These are phyloP conservation scores for Pythium sp. DNA, from an alignment of 352 stramenopile genomes.

Conservation along the genomic window DNA sequence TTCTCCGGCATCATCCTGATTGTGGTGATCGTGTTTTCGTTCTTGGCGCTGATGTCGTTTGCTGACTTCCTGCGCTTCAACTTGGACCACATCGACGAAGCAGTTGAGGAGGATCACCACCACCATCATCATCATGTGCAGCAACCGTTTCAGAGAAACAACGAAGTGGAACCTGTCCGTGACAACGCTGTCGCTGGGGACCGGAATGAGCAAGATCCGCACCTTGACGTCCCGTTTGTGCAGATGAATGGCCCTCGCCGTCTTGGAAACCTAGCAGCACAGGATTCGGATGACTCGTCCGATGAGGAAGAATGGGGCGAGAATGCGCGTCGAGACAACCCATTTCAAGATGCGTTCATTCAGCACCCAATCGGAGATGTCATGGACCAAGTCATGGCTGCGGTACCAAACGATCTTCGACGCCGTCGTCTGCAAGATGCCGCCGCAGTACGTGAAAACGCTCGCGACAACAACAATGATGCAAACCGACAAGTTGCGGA, in stretches of 20 bases:
- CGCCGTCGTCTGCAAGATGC: slow-evolving; percentile 27
- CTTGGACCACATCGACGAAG: slow-evolving; percentile 83
- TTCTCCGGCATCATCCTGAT: slow-evolving; percentile 90
- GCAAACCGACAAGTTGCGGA: slow-evolving; percentile 8
- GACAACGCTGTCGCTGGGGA: slow-evolving; percentile 4
- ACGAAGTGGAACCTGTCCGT: not conserved
- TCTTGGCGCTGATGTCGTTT: slow-evolving; percentile 94
- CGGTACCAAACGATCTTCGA: slow-evolving; percentile 33
- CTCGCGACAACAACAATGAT: slow-evolving; percentile 15
- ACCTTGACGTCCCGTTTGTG: slow-evolving; percentile 31
- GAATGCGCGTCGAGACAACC: slow-evolving; percentile 22
- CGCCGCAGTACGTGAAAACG: not conserved
- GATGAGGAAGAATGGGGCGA: slow-evolving; percentile 46
- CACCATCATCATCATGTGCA: slow-evolving; percentile 22
- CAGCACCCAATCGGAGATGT: slow-evolving; percentile 32
- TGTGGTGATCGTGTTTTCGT: slow-evolving; percentile 92
- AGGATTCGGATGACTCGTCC: slow-evolving; percentile 47
- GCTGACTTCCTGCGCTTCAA: slow-evolving; percentile 92
- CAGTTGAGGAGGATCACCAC: slow-evolving; percentile 35
- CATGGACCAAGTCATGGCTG: slow-evolving; percentile 17
- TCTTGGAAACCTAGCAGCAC: slow-evolving; percentile 38
- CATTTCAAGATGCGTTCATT: slow-evolving; percentile 43
- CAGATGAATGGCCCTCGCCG: slow-evolving; percentile 29
- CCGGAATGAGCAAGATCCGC: slow-evolving; percentile 26
- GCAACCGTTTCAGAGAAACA: slow-evolving; percentile 12